A percentile compares a stretch with the other conserved stretches of the same genome.
Conservation (phyloP, 768 basidiomycete genomes). For the Boletus sp. region DNA sequence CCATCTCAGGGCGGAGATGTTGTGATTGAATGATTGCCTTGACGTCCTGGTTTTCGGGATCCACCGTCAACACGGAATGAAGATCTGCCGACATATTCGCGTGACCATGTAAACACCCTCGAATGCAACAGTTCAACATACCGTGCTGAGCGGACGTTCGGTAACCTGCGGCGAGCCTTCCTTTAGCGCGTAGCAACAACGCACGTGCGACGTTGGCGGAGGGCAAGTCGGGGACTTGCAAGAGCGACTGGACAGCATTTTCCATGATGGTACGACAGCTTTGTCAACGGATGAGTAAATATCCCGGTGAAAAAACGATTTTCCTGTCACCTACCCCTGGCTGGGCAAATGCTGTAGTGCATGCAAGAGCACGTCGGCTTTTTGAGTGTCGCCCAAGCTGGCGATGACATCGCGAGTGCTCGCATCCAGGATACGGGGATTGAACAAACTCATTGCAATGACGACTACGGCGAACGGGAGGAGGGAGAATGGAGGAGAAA, state of each 20-base stretch:
- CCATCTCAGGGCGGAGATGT: constrained; percentile 54
- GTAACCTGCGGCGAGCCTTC: constrained; percentile 56
- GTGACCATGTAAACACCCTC: neutral
- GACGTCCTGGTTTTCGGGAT: constrained; percentile 70
- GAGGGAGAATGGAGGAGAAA: neutral
- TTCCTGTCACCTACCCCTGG: constrained; percentile 49
- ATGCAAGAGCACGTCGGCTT: constrained; percentile 67
- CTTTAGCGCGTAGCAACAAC: constrained; percentile 63
- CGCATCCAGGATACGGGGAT: constrained; percentile 73
- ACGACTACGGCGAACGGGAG: neutral
- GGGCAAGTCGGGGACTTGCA: constrained; percentile 53
- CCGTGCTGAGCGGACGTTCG: constrained; percentile 66
- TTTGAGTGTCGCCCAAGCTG: constrained; percentile 59
- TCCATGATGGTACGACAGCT: constrained; percentile 62
- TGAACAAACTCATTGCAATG: constrained; percentile 58
- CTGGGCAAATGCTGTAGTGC: constrained; percentile 80
- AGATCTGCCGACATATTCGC: constrained; percentile 44
- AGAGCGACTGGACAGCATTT: constrained; percentile 70
- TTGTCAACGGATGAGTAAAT: constrained; percentile 4
- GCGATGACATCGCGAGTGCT: constrained; percentile 65
- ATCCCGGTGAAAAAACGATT: constrained; percentile 1
- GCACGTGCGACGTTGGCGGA: constrained; percentile 54
- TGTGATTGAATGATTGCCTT: constrained; percentile 54
- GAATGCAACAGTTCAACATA: constrained; percentile 16
- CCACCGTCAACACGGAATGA: constrained; percentile 57